Evolutionary conservation across 805 yeast genomes (phyloP), one percentile per base, ranked within the genome.

Genomic region (Ogataea ganodermae): DNA sequence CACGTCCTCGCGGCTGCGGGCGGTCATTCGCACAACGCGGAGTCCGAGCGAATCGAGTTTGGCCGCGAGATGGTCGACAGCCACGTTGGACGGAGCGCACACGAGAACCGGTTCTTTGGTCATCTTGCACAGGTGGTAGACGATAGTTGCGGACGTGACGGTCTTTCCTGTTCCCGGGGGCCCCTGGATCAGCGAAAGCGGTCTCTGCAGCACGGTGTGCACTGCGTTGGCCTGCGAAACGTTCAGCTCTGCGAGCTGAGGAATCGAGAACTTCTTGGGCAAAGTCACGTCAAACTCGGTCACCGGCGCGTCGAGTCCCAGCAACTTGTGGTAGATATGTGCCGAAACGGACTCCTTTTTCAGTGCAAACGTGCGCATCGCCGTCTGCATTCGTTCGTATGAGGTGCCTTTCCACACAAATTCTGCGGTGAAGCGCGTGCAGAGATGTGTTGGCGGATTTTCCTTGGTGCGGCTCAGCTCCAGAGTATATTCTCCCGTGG

Each of bases 141-240:
- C 79, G 48, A 91, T 87, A 0, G 96, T 84, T 1, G 96, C 92
- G 0, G 96, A 89, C 0, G 96, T 90, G 13, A 89, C 95, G 0
- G 97, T 91, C 62, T 91, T 91, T 63, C 97, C 97, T 0, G 97
- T 91, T 53, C 96, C 96, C 3, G 97, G 97, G 8, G 97, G 97
- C 14, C 97, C 97, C 65, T 91, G 97, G 52, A 89, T 89, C 55
- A 89, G 73, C 5, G 94, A 79, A 36, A 90, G 71, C 1, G 96
- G 96, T 54, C 81, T 73, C 57, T 77, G 78, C 48, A 89, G 65
- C 0, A 84, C 96, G 9, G 75, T 67, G 44, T 76, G 72, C 21
- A 91, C 89, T 0, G 97, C 97, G 58, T 78, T 79, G 2, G 78
- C 76, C 65, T 91, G 97, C 1, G 96, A 88, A 6, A 71, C 74